Evolutionary conservation across 306 rosid species (phyloP), one percentile per base, ranked within the genome.

Genomic region (Morella rubra): DNA sequence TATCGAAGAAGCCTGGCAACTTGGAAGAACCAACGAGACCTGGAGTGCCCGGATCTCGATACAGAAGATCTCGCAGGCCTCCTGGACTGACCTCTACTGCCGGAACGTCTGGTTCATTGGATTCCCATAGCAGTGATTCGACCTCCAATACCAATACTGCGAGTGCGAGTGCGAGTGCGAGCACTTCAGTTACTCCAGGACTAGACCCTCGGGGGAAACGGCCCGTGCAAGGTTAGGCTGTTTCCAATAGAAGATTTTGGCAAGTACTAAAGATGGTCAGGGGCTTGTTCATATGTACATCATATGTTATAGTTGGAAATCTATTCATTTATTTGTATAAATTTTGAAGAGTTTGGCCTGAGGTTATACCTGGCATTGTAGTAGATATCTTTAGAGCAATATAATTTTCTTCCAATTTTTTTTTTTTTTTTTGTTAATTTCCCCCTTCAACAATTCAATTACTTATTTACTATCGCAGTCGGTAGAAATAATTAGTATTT

Each of bases 21-120:
- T 80, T 95, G 82, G 93, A 91, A 14, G 96, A 95, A 76, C 96
- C 97, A 44, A 85, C 83, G 0, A 82, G 96, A 70, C 99, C 99
- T 0, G 98, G 90, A 27, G 24, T 85, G 0, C 90, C 96, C 0
- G 93, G 98, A 45, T 61, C 89, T 20, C 84, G 96, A 53, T 92
- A 91, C 49, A 79, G 96, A 86, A 89, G 90, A 78, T 50, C 74
- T 41, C 87, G 78, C 50, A 61, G 87, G 19, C 84, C 84, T 4
- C 64, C 76, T 10, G 79, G 75, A 9, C 53, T 69, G 56, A 85
- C 97, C 20, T 82, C 98, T 27, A 83, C 86, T 1, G 81, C 62
- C 6, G 94, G 90, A 76, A 75, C 82, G 54, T 86, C 96, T 1
- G 84, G 77, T 52, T 86, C 19, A 27, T 83, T 96, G 1, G 56